Base-by-base conservation (phyloP, 169 alveolate genomes). In the Plasmodium reichenowi region DNA sequence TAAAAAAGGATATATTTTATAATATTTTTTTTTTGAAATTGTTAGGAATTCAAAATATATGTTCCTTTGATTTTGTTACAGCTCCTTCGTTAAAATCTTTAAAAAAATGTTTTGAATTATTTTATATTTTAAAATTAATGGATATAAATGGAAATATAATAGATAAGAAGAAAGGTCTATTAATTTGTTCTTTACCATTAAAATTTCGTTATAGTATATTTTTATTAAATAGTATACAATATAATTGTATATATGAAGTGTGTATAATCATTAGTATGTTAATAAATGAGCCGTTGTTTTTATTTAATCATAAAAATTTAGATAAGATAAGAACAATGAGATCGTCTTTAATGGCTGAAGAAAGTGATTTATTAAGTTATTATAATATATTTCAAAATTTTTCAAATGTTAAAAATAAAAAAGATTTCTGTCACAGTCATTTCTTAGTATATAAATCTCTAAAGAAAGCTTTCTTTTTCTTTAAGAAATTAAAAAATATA, bases 61-160 rank as follows among this genome's bases (percentile, higher is more conserved):
- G 91, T 43, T 83, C 91, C 13, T 83, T 68, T 60, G 91, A 83
- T 45, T 83, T 83, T 83, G 74, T 83, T 50, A 83, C 91, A 32
- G 83, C 91, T 17, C 91, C 91, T 17, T 48, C 38, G 7, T 32
- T 83, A 47, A 83, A 56, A 68, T 22, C 91, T 22, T 68, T 83
- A 48, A 67, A 58, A 72, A 83, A 62, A 83, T 83, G 91, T 47
- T 83, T 83, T 24, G 91, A 83, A 62, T 38, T 83, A 60, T 60
- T 83, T 67, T 83, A 68, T 43, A 83, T 68, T 54, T 83, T 83
- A 83, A 67, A 83, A 29, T 52, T 83, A 15, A 83, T 83, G 83
- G 91, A 83, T 72, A 83, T 83, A 56, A 63, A 83, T 83, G 91
- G 91, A 48, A 68, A 83, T 83, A 47, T 83, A 83, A 38, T 38